Percentiles rank a stretch among this genome's conserved stretches.
phyloP scores from a whole-genome alignment of 768 basidiomycete species.

The Mrakia blollopis region DNA sequence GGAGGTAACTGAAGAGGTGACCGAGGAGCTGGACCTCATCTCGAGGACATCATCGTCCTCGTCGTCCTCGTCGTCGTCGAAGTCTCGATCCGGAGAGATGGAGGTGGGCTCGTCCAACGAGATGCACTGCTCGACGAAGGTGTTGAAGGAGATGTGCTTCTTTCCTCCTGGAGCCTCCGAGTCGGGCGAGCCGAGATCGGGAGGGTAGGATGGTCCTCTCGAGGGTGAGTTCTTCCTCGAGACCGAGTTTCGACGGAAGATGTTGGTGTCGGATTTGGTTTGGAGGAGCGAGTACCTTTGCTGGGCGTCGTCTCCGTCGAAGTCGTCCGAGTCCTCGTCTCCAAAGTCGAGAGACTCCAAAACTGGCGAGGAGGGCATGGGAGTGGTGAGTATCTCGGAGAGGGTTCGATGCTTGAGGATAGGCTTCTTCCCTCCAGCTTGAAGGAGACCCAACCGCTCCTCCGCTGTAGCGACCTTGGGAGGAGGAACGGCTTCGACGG shows the following conservation, averaged over 20 bases:
- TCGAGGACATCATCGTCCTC: slow-evolving; percentile 55
- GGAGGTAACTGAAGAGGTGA: slow-evolving; percentile 36
- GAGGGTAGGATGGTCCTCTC: slow-evolving; percentile 42
- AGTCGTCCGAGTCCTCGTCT: slow-evolving; percentile 51
- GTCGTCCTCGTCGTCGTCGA: slow-evolving; percentile 26
- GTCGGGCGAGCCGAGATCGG: slow-evolving; percentile 19
- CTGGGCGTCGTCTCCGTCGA: slow-evolving; percentile 42
- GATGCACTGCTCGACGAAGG: slow-evolving; percentile 94
- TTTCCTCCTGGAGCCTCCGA: slow-evolving; percentile 43
- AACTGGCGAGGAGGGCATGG: slow-evolving; percentile 60
- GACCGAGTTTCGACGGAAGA: slow-evolving; percentile 48
- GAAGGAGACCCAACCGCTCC: slow-evolving; percentile 54
- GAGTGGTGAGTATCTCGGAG: slow-evolving; percentile 75
- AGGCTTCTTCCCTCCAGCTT: slow-evolving; percentile 55
- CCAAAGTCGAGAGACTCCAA: slow-evolving; percentile 48
- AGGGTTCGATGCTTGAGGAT: slow-evolving; percentile 95
- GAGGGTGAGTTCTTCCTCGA: slow-evolving; percentile 69
- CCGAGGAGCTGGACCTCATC: slow-evolving; percentile 54
- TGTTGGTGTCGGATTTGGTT: slow-evolving; percentile 84
- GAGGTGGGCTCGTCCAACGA: slow-evolving; percentile 46
- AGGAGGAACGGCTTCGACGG: slow-evolving; percentile 73
- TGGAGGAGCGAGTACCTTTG: slow-evolving; percentile 63
- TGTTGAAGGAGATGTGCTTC: slow-evolving; percentile 94
- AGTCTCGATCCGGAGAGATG: slow-evolving; percentile 32
- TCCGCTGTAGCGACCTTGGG: slow-evolving; percentile 53